These are phyloP conservation scores for Penicillium frequentans DNA, from an alignment of 2,329 filamentous ascomycete species.

Conservation along the genomic window DNA sequence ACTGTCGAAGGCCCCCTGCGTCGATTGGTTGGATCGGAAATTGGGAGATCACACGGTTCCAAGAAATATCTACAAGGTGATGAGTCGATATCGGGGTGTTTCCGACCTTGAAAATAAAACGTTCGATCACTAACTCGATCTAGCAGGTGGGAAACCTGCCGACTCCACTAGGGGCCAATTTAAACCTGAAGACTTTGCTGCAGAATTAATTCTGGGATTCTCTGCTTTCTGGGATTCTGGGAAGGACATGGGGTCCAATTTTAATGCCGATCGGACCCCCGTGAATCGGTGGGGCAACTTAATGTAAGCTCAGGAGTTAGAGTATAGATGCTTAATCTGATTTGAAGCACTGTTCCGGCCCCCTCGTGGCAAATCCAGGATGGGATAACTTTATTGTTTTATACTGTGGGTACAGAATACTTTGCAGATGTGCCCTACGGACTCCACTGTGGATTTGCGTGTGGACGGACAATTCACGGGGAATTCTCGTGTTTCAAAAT, in stretches of 20 bases:
- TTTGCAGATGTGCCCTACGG: too few species aligned
- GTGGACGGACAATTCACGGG: too few species aligned
- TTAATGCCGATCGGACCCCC: not conserved
- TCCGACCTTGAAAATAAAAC: not conserved
- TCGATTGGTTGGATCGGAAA: not conserved
- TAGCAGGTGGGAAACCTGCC: not conserved
- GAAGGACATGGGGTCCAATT: not conserved
- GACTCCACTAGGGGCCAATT: not conserved
- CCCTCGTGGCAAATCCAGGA: not conserved
- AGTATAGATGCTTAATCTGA: not conserved
- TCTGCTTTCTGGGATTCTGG: too few species aligned
- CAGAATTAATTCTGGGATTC: too few species aligned
- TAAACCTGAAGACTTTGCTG: not conserved
- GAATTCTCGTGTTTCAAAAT: not conserved
- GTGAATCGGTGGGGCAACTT: slow-evolving; percentile 6
- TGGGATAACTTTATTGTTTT: too few species aligned
- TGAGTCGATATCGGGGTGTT: not conserved
- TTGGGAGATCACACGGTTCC: not conserved
- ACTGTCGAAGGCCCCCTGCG: not conserved
- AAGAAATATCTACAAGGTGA: too few species aligned
- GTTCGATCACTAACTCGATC: not conserved
- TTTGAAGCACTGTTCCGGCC: not conserved
- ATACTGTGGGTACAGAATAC: too few species aligned
- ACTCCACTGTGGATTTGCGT: too few species aligned
- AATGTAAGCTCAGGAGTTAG: not conserved